Base-by-base conservation (phyloP, 805 yeast genomes). In the Metschnikowia kofuensis region DNA sequence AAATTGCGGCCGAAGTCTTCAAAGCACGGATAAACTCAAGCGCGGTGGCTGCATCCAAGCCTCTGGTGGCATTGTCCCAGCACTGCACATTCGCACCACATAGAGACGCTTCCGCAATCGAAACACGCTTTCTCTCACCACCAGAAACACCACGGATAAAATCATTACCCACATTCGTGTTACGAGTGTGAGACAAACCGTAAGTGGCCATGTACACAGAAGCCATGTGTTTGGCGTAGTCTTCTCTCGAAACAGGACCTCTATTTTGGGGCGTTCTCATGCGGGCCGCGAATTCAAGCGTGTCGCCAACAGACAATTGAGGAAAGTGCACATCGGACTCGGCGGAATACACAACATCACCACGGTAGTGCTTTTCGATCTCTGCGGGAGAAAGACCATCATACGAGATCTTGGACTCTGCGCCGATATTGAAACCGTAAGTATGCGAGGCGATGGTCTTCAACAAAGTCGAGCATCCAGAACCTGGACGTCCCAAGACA, bases 401-500 rank as follows among this genome's bases (percentile, higher is more conserved):
- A 62, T 79, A 83, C 10, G 76, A 66, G 31, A 83, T 69, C 7
- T 55, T 53, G 1, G 86, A 74, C 31, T 73, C 75, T 37, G 64
- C 49, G 35, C 72, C 80, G 31, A 83, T 57, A 31, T 75, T 61
- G 62, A 80, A 81, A 51, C 88, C 88, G 59, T 79, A 78, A 7
- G 86, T 80, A 46, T 81, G 78, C 31, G 82, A 84, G 11, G 89
- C 80, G 54, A 85, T 69, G 2, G 86, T 76, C 56, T 83, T 83
- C 57, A 84, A 69, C 43, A 84, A 68, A 0, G 89, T 83, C 2
- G 88, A 77, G 63, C 89, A 84, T 54, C 90, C 89, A n/a, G 89
- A 80, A 59, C 92, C 92, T 1, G 92, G 92, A 65, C 91, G 78
- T 49, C 94, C 92, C 40, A 86, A 69, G 10, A 86, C 89, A 43